These are phyloP conservation scores for Fusarium irregulare DNA, from an alignment of 2,329 filamentous ascomycete genomes.

Conservation along the genomic window DNA sequence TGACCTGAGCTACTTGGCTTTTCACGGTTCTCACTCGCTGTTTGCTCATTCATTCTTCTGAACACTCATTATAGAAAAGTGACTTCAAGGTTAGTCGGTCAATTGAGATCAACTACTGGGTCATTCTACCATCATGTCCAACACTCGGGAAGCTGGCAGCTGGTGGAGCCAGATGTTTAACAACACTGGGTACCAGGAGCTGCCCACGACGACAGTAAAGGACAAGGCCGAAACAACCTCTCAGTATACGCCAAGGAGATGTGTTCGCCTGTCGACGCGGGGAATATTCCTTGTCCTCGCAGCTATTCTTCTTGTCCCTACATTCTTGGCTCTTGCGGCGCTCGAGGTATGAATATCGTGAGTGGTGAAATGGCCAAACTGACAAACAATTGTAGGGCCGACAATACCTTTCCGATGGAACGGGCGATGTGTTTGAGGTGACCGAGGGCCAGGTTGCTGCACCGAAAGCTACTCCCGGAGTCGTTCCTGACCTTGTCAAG, in stretches of 20 bases:
- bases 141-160: neutral
- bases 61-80: slow-evolving; percentile 11
- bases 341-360: slow-evolving; percentile 4
- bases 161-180: slow-evolving; percentile 29
- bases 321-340: slow-evolving; percentile 19
- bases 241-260: slow-evolving; percentile 9
- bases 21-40: neutral
- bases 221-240: slow-evolving; percentile 13
- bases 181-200: slow-evolving; percentile 17
- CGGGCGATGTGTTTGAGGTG: slow-evolving; percentile 21
- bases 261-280: slow-evolving; percentile 4
- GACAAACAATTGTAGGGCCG: slow-evolving; percentile 1
- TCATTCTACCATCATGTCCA: slow-evolving; percentile 6
- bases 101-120: slow-evolving; percentile 1
- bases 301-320: slow-evolving; percentile 12
- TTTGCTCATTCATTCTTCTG: slow-evolving; percentile 6
- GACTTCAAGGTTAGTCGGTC: neutral
- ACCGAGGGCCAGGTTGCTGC: neutral
- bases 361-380: neutral
- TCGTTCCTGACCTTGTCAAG: neutral
- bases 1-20: neutral
- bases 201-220: slow-evolving; percentile 18
- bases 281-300: slow-evolving; percentile 12
- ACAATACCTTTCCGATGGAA: slow-evolving; percentile 29
- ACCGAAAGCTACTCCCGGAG: neutral